Evolutionary conservation across 2,329 filamentous ascomycete genomes (phyloP), one percentile per base, ranked within the genome.

Genomic region (Fusarium sacchari): DNA sequence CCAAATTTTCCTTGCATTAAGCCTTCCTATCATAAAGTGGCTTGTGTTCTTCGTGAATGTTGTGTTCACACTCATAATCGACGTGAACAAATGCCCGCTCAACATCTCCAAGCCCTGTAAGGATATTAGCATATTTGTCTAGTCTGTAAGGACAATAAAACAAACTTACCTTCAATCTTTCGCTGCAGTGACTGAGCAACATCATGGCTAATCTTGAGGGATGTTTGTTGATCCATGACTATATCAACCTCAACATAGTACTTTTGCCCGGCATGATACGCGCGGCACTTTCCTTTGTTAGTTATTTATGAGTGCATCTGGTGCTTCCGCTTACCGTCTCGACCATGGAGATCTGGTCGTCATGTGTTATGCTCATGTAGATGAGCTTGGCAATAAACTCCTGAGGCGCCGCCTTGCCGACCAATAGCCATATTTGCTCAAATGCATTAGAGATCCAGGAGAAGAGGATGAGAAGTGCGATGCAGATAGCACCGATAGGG

Each of bases 161-260:
- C 1, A 3, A 9, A 15, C 7, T 12, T 24, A 30, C 56, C 56
- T 49, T 59, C 42, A 47, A 59, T 59, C 24, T 59, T 59, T 5
- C 56, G 56, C 32, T 59, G 56, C 14, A 59, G 15, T 18, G 56
- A 59, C 32, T 59, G 56, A 4, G 56, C 56, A 37, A 59, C 56
- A 24, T 59, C 56, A 59, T 59, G 56, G 56, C 56, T 59, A 17
- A 59, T 28, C 32, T 59, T 59, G 24, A 59, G 56, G 10, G 56
- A 59, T 18, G 56, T 59, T 13, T 49, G 42, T 20, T 59, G 32
- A 49, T 59, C 32, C 56, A 59, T 59, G 14, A 59, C 56, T 3
- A 59, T 59, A 5, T 59, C 56, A 8, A 59, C 56, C 22, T 59
- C 56, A 5, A 49, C 56, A 15, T 59, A 59, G 7, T 49, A 59